Evolutionary conservation across 2,329 filamentous ascomycete species (phyloP), one percentile per base, ranked within the genome.

Genomic region (Penicillium sp.): DNA sequence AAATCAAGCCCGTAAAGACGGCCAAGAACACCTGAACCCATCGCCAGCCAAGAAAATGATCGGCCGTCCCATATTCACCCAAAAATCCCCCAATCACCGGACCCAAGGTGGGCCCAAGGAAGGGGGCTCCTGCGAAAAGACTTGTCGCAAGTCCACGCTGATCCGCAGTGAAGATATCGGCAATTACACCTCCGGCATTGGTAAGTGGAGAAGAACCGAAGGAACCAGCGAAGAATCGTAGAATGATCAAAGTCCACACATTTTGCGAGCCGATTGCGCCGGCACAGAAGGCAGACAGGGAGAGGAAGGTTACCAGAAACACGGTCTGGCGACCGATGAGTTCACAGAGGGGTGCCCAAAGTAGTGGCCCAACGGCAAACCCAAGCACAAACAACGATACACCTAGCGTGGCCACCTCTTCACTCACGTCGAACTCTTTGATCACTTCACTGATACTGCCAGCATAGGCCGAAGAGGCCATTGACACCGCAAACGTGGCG

Each of bases 201-300:
- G 76, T 76, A 24, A 78, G 60, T 1, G 77, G 74, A 10, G 70
- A 73, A 1, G 72, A 76, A 3, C 76, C 76, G 45, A 77, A 76
- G 4, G 73, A 66, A 24, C 75, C 76, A 36, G 75, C 77, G 36
- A 78, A 70, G 74, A 88, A 88, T 45, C 86, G 80, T 21, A 87
- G 72, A 11, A 87, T 77, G 24, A 88, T 69, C 3, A 89, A 75
- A 0, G 81, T 80, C 38, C 73, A 75, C 56, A 86, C 83, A 59
- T 79, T 83, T 42, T 81, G 72, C 0, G 79, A 74, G n/a, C 79
- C 83, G 2, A 82, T 80, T 10, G 77, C 77, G 7, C 77, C 84
- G 7, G 80, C 83, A 56, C 81, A 84, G 66, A 88, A 88, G 1
- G 77, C 79, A 1, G 80, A 79, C 57, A 87, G 77, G 2, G 75